A percentile compares a stretch with the other conserved stretches of the same genome.
Conservation (phyloP, 495 filamentous ascomycete genomes). For the Daldinia bambusicola region DNA sequence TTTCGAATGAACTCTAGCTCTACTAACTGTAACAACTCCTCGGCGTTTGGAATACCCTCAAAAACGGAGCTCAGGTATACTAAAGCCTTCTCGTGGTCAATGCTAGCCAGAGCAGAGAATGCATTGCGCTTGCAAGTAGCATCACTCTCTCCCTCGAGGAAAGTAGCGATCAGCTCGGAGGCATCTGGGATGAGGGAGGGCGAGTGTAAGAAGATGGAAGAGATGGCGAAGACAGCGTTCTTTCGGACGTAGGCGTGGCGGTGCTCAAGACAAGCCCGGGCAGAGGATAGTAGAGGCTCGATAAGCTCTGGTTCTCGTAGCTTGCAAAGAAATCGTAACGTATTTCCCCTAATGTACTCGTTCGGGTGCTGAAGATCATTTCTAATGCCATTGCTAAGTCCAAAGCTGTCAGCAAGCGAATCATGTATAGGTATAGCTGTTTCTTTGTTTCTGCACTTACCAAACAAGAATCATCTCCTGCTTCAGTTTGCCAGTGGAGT, state of each 20-base stretch:
- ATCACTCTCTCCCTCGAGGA: constrained; percentile 92
- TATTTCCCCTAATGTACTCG: constrained; percentile 97
- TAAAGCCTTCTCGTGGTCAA: constrained; percentile 91
- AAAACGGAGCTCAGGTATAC: constrained; percentile 92
- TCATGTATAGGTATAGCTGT: background rate
- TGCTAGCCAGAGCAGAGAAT: constrained; percentile 88
- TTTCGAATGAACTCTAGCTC: constrained; percentile 97
- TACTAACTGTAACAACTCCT: constrained; percentile 91
- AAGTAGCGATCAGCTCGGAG: constrained; percentile 87
- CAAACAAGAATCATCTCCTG: constrained; percentile 99
- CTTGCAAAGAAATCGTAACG: constrained; percentile 95
- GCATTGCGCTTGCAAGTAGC: constrained; percentile 98
- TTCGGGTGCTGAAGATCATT: constrained; percentile 98
- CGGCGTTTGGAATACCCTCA: constrained; percentile 91
- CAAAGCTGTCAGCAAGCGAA: constrained; percentile 30
- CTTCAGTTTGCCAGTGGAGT: constrained; percentile 90
- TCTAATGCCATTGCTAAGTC: constrained; percentile 88
- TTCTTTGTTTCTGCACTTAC: constrained; percentile 62
- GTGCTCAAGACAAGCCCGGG: constrained; percentile 90
- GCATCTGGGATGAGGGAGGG: constrained; percentile 95
- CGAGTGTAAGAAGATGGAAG: constrained; percentile 92
- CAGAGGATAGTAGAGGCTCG: constrained; percentile 92
- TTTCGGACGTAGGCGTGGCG: constrained; percentile 98
- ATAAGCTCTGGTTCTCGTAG: constrained; percentile 95
- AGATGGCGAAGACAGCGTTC: constrained; percentile 94